Base-by-base conservation (phyloP, 2,329 filamentous ascomycete species). In the Coleophoma crateriformis region DNA sequence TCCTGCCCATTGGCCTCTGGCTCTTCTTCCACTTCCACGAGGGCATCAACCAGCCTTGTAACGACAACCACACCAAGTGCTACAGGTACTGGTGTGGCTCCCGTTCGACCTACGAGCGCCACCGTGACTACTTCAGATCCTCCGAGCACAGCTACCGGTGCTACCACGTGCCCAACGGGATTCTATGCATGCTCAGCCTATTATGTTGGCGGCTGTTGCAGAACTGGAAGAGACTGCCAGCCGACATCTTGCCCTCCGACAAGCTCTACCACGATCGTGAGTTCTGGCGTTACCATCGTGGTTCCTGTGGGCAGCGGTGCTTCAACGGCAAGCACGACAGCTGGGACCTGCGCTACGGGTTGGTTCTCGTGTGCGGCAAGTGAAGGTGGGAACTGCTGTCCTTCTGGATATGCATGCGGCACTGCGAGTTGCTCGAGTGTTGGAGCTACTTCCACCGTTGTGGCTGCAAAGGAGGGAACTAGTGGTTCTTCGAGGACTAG, bases 181-280 rank as follows among this genome's bases (percentile, higher is more conserved):
- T 97, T 91, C 73, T 97, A 97, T 67, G 85, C 89, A 46, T 97
- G 92, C 68, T 81, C 85, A 2, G 92, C 92, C 2, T 83, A 84
- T 52, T 89, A 91, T 51, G 73, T 78, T 2, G 90, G 88, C 13
- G 90, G 90, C 17, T 97, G 92, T 71, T 97, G 92, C 70, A 87
- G 87, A 50, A 90, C 89, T 0, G 91, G 90, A 2, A 82, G 91
- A 17, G 80, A 95, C 69, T 97, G 92, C 69, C 81, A 86, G 52
- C 86, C 84, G 0, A 88, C 87, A 0, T 88, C 85, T 7, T 97
- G 92, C 61, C 87, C 88, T 0, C 68, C 80, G 0, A 71, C 75
- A 0, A 61, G 75, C 8, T 77, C 71, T 2, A 87, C 83, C 0
- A 87, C 84, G 1, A 80, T 90, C 2, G 69, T 91, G 2, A 78